phyloP scores from a whole-genome alignment of 495 filamentous ascomycete species.

The Hypoxylon subgilvum region DNA sequence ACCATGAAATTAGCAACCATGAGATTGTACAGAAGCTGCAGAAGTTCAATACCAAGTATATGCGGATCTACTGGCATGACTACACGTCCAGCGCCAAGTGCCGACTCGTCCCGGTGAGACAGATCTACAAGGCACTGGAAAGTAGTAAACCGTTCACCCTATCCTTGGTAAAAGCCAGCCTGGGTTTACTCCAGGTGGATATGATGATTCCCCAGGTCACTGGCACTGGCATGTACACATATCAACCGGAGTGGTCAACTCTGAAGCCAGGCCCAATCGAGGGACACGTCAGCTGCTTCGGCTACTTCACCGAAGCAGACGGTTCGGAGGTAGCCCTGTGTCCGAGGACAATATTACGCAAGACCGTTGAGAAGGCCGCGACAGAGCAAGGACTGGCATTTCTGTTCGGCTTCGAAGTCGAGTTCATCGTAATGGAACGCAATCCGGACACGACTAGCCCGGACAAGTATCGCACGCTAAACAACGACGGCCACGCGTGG shows the following conservation, averaged over 20 bases:
- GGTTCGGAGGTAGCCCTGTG: slow-evolving; percentile 56
- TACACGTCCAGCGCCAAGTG: slow-evolving; percentile 73
- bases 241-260: slow-evolving; percentile 66
- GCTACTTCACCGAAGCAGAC: slow-evolving; percentile 61
- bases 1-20: slow-evolving; percentile 30
- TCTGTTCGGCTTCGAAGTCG: slow-evolving; percentile 80
- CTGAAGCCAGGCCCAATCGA: slow-evolving; percentile 61
- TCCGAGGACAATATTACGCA: slow-evolving; percentile 63
- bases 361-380: slow-evolving; percentile 55
- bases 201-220: slow-evolving; percentile 47
- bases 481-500: slow-evolving; percentile 66
- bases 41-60: slow-evolving; percentile 51
- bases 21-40: slow-evolving; percentile 9
- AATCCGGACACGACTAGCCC: slow-evolving; percentile 21
- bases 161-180: slow-evolving; percentile 59
- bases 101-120: slow-evolving; percentile 70
- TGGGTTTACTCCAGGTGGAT: slow-evolving; percentile 68
- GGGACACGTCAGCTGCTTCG: slow-evolving; percentile 66
- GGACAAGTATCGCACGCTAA: slow-evolving; percentile 39
- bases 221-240: slow-evolving; percentile 63
- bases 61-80: slow-evolving; percentile 81
- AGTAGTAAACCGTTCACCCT: slow-evolving; percentile 57
- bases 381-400: slow-evolving; percentile 55
- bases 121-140: slow-evolving; percentile 64
- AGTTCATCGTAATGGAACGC: slow-evolving; percentile 72